Evolutionary conservation across 495 filamentous ascomycete genomes (phyloP), one percentile per base, ranked within the genome.

Genomic region (Eremomyces bilateralis): DNA sequence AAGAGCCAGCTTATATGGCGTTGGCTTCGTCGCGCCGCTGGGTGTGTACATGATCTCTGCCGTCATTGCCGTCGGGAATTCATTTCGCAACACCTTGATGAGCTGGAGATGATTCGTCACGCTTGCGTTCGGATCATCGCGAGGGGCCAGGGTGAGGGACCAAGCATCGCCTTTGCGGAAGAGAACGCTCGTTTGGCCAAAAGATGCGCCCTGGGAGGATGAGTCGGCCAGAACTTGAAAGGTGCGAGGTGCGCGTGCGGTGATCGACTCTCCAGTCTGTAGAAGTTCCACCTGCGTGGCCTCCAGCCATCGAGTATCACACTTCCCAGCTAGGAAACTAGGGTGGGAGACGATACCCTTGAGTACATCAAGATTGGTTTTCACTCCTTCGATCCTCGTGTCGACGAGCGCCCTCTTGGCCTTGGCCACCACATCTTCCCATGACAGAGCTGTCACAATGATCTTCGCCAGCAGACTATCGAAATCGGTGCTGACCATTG

Each of bases 391-490:
- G 11, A 73, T 56, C 15, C 43, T 45, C 1, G 63, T 63, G 38
- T 74, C 69, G 6, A 57, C 52, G 2, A 74, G 47, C 4, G 65
- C 64, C 19, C 69, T 51, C 22, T 55, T 57, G 3, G 65, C 63
- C 43, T 69, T 72, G 4, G 45, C 34, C 3, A 72, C 55, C 1
- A 53, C 53, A 21, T 58, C 60, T 15, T 61, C 45, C 63, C 65
- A 71, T 8, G 38, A 56, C 4, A 53, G 50, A 13, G 57, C 65
- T 3, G 65, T 68, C 33, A 74, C 53, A 29, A 74, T 67, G n/a
- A 73, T 52, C 40, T 74, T 74, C 8, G 67, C 68, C 0, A 74
- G 42, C 0, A 74, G 50, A 29, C 62, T 67, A 43, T 74, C 69
- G 37, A 69, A 74, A 20, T 71, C 60, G 0, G 65, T 50, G 6